Evolutionary conservation across 208 protist genomes (phyloP).

Genomic region (Angomonas ambiguus): DNA sequence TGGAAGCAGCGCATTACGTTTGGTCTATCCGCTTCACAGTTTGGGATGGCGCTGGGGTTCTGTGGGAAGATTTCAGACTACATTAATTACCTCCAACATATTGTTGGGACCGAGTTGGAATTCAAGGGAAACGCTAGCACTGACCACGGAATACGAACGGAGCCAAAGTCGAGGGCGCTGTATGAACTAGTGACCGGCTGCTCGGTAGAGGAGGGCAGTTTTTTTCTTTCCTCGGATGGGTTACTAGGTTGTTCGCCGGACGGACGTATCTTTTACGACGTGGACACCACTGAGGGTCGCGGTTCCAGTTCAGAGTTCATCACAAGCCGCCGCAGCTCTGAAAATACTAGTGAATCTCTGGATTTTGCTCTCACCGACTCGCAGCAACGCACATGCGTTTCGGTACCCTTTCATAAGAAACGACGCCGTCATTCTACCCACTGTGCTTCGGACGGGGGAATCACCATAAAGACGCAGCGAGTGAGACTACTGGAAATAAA

Average conservation of each 20-base stretch:
- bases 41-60: slow-evolving; percentile 81
- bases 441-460: too few species aligned
- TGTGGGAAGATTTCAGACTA: slow-evolving; percentile 76
- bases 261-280: slow-evolving; percentile 45
- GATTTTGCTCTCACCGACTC: not conserved
- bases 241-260: slow-evolving; percentile 84
- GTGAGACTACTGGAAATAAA: slow-evolving; percentile 84
- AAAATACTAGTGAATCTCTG: not conserved
- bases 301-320: not conserved
- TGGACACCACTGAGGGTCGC: slow-evolving; percentile 1
- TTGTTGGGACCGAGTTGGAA: slow-evolving; percentile 73
- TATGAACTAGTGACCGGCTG: slow-evolving; percentile 81
- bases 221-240: slow-evolving; percentile 56
- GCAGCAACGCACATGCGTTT: not conserved
- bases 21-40: slow-evolving; percentile 83
- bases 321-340: not conserved
- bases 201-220: slow-evolving; percentile 71
- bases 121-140: slow-evolving; percentile 81
- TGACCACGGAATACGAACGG: slow-evolving; percentile 71
- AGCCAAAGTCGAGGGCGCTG: slow-evolving; percentile 70
- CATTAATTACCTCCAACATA: slow-evolving; percentile 65
- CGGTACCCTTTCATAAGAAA: not conserved
- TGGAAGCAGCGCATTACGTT: slow-evolving; percentile 50
- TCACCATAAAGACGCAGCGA: not conserved
- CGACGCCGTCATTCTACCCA: not conserved